Conservation (phyloP, 257 asterid genomes). For the Penstemon newberryi region DNA sequence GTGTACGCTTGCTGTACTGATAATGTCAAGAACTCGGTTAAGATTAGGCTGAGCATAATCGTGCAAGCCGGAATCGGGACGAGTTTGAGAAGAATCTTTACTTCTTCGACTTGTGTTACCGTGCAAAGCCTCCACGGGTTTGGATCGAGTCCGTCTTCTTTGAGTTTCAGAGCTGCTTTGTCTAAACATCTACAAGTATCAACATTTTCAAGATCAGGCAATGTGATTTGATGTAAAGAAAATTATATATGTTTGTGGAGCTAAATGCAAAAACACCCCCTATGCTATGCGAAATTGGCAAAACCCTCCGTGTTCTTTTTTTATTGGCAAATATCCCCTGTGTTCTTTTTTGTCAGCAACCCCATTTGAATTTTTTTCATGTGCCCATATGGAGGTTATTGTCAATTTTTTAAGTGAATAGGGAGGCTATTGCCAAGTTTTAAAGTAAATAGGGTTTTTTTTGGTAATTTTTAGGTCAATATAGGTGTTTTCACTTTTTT, state of each 20-base stretch:
- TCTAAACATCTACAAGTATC: conserved; percentile 64
- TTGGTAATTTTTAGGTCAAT: too few relatives aligned
- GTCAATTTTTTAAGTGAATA: too few relatives aligned
- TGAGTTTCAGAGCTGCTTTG: conserved; percentile 90
- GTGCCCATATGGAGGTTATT: too few relatives aligned
- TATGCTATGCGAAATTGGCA: too few relatives aligned
- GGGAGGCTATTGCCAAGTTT: too few relatives aligned
- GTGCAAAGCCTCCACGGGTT: conserved; percentile 95
- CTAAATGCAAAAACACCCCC: not conserved
- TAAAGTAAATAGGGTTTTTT: too few relatives aligned
- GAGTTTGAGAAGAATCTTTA: conserved; percentile 78
- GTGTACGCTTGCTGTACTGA: conserved; percentile 97
- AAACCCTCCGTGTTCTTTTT: too few relatives aligned
- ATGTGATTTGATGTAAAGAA: conserved; percentile 2
- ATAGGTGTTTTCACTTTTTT: too few relatives aligned
- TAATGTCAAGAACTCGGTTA: conserved; percentile 82
- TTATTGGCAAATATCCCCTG: too few relatives aligned
- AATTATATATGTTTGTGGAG: too few relatives aligned
- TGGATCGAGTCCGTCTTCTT: conserved; percentile 68
- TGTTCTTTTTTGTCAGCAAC: too few relatives aligned
- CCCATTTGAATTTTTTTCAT: too few relatives aligned
- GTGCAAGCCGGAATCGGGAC: conserved; percentile 85
- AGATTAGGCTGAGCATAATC: conserved; percentile 70
- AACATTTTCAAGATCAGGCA: conserved; percentile 16
- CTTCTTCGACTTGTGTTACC: conserved; percentile 96